Conservation (phyloP, 2,329 filamentous ascomycete genomes). For the Xylaria sp. region DNA sequence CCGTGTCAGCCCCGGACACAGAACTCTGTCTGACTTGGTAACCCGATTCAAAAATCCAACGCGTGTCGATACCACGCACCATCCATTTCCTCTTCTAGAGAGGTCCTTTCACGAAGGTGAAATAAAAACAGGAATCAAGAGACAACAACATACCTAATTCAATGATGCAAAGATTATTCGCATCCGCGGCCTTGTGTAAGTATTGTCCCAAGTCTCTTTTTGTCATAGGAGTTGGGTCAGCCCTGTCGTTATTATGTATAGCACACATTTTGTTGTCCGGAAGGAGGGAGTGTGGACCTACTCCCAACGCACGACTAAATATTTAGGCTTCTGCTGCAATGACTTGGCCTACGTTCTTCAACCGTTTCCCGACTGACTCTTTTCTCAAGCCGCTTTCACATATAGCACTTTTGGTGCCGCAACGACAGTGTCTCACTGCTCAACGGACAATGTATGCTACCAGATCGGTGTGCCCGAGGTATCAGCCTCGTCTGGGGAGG, state of each 20-base stretch:
- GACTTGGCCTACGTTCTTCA: neutral
- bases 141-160: neutral
- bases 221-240: neutral
- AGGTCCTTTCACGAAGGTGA: neutral
- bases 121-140: neutral
- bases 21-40: constrained; percentile 11
- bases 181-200: constrained; percentile 37
- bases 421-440: constrained; percentile 54
- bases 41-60: constrained; percentile 4
- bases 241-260: neutral
- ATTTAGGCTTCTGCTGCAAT: too few relatives aligned
- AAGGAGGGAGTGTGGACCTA: neutral
- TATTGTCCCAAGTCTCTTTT: neutral
- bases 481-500: constrained; percentile 60
- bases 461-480: constrained; percentile 64
- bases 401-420: constrained; percentile 45
- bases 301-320: neutral
- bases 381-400: constrained; percentile 40
- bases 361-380: constrained; percentile 11
- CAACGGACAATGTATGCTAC: constrained; percentile 62
- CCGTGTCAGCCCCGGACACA: constrained; percentile 9
- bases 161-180: constrained; percentile 28
- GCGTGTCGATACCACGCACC: constrained; percentile 6
- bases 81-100: neutral
- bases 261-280: neutral